Base-by-base conservation (phyloP, 2,329 filamentous ascomycete genomes). In the Parasarocladium wereldwijsianum region DNA sequence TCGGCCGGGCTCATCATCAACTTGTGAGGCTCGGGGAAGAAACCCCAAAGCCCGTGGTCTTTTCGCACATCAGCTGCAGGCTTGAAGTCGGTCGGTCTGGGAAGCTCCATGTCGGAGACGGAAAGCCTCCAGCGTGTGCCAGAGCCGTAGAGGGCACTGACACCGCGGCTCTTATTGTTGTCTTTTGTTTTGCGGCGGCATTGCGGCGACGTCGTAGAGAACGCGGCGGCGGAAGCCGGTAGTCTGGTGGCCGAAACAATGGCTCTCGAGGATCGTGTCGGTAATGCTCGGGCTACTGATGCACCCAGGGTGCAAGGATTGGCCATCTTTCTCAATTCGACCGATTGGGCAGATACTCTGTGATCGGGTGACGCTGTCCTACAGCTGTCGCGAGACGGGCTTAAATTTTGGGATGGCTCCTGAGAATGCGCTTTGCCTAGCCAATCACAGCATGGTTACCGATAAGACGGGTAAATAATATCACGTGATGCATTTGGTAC, bases 31-130 rank as follows among this genome's bases (percentile, higher is more conserved):
- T 65, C 64, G 44, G 76, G 73, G 57, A 98, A 96, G 58, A 98
- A 98, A 1, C 71, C 77, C 79, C 82, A 96, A 8, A 98, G 74
- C 17, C 85, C 87, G 55, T 98, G 90, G 40, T 86, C 58, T 17
- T 72, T 64, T 47, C 84, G 76, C 24, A 65, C 66, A 38, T 68
- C 50, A 18, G 78, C 51, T 26, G 61, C 51, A 32, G 70, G 69
- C 46, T 71, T 64, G 36, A 64, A 64, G 33, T 76, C 63, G 14
- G 73, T 70, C 6, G 90, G 86, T 46, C 69, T 66, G 1, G 87
- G 87, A 32, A 93, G 60, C 29, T 74, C 63, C 25, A 76, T 66
- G 44, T 77, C 70, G 24, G 71, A 76, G 36, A 90, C 75, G 12
- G 77, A 80, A 32, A 92, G 60, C n/a, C 67, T 71, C 48, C 79